A percentile compares a stretch with the other conserved stretches of the same genome.
Evolutionary conservation across 768 basidiomycete species (phyloP).

Genomic region (Boletus edulis): DNA sequence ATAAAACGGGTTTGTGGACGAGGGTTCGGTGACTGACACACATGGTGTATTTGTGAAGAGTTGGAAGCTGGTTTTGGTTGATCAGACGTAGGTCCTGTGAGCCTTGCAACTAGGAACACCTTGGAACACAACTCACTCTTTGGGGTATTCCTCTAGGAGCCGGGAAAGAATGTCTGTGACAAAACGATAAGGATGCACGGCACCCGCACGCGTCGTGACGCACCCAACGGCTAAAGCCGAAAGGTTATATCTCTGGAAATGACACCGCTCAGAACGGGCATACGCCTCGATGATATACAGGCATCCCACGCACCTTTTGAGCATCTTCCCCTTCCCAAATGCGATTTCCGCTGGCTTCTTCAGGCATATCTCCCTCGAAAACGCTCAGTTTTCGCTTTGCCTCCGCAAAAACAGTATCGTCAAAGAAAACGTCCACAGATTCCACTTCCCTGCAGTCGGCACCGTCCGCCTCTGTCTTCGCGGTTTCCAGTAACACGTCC

Average conservation of each 20-base stretch:
- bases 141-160: constrained; percentile 47
- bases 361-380: constrained; percentile 52
- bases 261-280: neutral
- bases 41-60: constrained; percentile 47
- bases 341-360: constrained; percentile 35
- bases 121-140: constrained; percentile 28
- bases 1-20: constrained; percentile 31
- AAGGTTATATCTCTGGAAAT: constrained; percentile 48
- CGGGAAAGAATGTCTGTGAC: constrained; percentile 58
- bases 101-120: neutral
- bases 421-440: constrained; percentile 36
- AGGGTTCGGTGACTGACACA: constrained; percentile 31
- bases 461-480: constrained; percentile 27
- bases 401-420: constrained; percentile 30
- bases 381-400: constrained; percentile 42
- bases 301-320: constrained; percentile 28
- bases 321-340: constrained; percentile 34
- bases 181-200: constrained; percentile 68
- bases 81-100: neutral
- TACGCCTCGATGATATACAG: neutral
- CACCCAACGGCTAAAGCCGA: constrained; percentile 46
- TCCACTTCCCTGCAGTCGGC: constrained; percentile 32
- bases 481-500: constrained; percentile 29
- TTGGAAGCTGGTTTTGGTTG: constrained; percentile 27
- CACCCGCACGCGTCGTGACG: constrained; percentile 54